Evolutionary conservation across 805 yeast genomes (phyloP).

Genomic region (Candida jianshihensis): DNA sequence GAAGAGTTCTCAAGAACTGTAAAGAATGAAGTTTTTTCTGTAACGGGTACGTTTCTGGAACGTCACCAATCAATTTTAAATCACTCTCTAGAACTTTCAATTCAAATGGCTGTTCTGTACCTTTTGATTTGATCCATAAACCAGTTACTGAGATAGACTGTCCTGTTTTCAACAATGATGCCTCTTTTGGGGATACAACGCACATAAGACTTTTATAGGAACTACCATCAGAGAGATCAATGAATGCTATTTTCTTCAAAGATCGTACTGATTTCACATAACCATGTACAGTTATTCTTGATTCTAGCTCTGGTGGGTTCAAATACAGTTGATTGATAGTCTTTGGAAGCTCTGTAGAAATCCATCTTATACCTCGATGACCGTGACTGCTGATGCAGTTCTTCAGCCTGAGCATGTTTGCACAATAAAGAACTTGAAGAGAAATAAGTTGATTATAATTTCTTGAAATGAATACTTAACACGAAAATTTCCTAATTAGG

Average conservation of each 20-base stretch:
- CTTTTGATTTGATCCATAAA: conserved; percentile 36
- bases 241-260: conserved; percentile 71
- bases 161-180: conserved; percentile 34
- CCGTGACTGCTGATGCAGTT: no score
- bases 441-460: not conserved
- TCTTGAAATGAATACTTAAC: no score
- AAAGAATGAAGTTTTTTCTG: conserved; percentile 72
- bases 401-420: not conserved
- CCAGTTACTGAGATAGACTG: conserved; percentile 39
- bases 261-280: conserved; percentile 68
- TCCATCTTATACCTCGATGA: not conserved
- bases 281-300: conserved; percentile 49
- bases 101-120: conserved; percentile 49
- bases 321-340: conserved; percentile 11
- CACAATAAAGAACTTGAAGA: no score
- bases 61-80: conserved; percentile 48
- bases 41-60: conserved; percentile 63
- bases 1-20: conserved; percentile 63
- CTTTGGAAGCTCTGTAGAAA: conserved; percentile 4
- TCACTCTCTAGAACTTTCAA: conserved; percentile 30
- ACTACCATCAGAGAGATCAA: conserved; percentile 79
- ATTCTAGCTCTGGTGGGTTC: conserved; percentile 20
- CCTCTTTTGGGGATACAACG: conserved; percentile 37
- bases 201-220: conserved; percentile 46
- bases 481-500: not conserved